These are phyloP conservation scores for Saccharum spontaneum DNA, from an alignment of 176 grass and related monocot genomes.

Conservation along the genomic window DNA sequence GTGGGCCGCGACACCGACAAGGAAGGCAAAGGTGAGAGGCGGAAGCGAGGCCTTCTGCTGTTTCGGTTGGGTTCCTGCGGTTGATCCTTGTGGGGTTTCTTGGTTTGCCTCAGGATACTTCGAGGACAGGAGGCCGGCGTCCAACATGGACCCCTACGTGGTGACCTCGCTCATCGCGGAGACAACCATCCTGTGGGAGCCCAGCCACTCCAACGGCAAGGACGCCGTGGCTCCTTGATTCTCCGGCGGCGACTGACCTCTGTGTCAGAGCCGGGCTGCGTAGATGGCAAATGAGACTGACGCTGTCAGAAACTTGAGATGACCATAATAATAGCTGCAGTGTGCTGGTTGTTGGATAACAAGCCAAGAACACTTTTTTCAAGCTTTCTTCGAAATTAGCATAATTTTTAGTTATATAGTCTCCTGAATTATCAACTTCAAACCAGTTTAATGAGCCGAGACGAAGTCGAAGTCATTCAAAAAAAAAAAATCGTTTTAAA, in stretches of 20 bases:
- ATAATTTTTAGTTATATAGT: too few species aligned
- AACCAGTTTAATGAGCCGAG: too few species aligned
- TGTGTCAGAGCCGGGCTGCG: background rate
- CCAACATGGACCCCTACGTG: constrained; percentile 96
- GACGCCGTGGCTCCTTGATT: background rate
- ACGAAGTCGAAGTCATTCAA: too few species aligned
- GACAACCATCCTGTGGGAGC: constrained; percentile 65
- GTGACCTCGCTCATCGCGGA: constrained; percentile 80
- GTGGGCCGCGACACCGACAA: constrained; percentile 85
- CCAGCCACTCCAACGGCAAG: constrained; percentile 34
- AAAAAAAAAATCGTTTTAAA: too few species aligned
- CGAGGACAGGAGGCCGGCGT: constrained; percentile 79
- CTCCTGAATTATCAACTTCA: too few species aligned
- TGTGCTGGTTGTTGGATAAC: background rate
- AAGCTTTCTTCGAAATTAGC: too few species aligned
- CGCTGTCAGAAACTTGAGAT: background rate
- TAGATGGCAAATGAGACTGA: background rate
- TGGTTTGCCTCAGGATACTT: constrained; percentile 61
- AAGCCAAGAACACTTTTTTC: background rate
- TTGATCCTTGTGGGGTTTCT: background rate
- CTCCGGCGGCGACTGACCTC: background rate
- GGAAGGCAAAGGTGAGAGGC: constrained; percentile 63
- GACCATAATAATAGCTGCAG: background rate
- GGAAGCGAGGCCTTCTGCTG: background rate
- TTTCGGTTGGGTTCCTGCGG: background rate